These are phyloP conservation scores for Lentinula novae-zelandiae DNA, from an alignment of 1,284 basidiomycete species.

Conservation along the genomic window DNA sequence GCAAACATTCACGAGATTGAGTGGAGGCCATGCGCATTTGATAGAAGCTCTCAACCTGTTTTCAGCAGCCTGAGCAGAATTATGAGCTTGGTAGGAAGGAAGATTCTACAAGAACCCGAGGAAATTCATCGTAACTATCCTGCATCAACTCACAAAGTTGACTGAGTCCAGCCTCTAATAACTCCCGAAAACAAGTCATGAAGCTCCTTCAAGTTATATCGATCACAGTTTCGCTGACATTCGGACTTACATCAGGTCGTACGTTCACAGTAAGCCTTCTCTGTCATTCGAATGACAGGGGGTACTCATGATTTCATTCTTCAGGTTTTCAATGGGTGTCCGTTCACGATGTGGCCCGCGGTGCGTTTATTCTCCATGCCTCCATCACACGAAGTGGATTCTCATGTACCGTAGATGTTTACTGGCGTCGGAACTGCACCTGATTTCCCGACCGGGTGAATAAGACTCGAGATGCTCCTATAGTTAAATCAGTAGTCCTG, in stretches of 20 bases:
- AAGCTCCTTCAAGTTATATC: constrained; percentile 23
- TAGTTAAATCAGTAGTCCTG: background rate
- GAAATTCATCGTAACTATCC: background rate
- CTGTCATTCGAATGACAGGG: background rate
- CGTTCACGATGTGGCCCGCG: constrained; percentile 43
- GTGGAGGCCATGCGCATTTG: background rate
- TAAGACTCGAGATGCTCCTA: background rate
- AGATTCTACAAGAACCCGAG: background rate
- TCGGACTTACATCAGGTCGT: constrained; percentile 32
- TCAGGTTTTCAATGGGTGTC: constrained; percentile 40
- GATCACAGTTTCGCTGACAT: constrained; percentile 20
- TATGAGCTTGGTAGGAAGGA: background rate
- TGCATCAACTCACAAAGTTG: background rate
- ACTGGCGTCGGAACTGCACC: constrained; percentile 38
- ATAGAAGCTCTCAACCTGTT: background rate
- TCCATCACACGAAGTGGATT: background rate
- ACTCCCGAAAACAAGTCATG: constrained; percentile 19
- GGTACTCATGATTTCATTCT: background rate
- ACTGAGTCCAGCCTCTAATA: background rate
- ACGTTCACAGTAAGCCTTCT: constrained; percentile 26
- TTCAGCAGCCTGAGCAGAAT: background rate
- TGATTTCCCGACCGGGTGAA: constrained; percentile 32
- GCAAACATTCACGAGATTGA: background rate
- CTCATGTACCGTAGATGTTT: constrained; percentile 27
- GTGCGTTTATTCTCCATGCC: constrained; percentile 19